phyloP scores from a whole-genome alignment of 2,329 filamentous ascomycete genomes.

The Aspergillus ochraceoroseus region DNA sequence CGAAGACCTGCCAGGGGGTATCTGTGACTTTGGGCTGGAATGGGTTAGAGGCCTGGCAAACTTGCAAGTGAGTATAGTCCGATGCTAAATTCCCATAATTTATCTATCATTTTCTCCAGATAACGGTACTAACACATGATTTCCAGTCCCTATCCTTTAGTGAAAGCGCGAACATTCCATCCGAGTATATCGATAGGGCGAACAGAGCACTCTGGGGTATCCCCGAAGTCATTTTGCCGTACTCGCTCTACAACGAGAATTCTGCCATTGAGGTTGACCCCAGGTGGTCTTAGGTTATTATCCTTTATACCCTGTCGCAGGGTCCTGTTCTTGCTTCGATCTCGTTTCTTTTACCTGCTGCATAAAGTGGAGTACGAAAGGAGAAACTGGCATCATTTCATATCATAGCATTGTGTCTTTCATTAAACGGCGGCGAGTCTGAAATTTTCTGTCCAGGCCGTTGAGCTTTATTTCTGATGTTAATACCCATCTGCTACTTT shows the following conservation, averaged over 20 bases:
- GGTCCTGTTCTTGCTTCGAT: not conserved
- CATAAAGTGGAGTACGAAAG: too few relatives aligned
- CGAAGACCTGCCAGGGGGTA: conserved; percentile 7
- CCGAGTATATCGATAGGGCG: conserved; percentile 22
- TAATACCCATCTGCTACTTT: too few relatives aligned
- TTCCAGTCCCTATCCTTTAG: conserved; percentile 29
- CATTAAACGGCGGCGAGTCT: too few relatives aligned
- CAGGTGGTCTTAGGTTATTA: conserved; percentile 12
- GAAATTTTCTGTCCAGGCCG: too few relatives aligned
- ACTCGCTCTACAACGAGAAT: conserved; percentile 10
- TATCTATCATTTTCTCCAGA: not conserved
- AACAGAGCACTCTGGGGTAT: conserved; percentile 29
- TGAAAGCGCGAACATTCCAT: conserved; percentile 23
- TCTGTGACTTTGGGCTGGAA: conserved; percentile 24
- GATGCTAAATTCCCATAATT: not conserved
- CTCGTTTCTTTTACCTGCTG: not conserved
- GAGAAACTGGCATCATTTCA: too few relatives aligned
- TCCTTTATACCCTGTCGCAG: not conserved
- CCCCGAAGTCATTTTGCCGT: conserved; percentile 26
- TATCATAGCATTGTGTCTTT: too few relatives aligned
- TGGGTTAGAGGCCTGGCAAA: conserved; percentile 26
- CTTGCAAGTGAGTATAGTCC: conserved; percentile 21
- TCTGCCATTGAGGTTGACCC: conserved; percentile 27
- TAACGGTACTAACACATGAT: not conserved
- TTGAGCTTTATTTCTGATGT: too few relatives aligned